Conservation (phyloP, 768 basidiomycete species). For the Podaxis sp. region DNA sequence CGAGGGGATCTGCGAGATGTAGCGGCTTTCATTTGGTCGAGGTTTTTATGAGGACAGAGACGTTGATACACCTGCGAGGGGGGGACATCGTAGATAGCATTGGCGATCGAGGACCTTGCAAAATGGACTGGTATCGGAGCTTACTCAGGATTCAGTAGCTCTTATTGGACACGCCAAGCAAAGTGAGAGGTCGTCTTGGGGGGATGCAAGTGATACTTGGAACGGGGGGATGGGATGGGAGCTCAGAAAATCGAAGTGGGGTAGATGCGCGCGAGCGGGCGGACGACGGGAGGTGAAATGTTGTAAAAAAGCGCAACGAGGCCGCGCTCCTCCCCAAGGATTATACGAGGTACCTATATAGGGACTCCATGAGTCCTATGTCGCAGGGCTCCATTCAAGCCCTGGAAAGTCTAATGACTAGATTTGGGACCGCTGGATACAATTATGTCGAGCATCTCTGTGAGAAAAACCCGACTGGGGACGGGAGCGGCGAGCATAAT, state of each 20-base stretch:
- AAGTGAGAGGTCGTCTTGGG: neutral
- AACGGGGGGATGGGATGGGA: neutral
- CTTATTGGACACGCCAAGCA: neutral
- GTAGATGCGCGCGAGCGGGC: neutral
- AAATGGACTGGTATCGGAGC: neutral
- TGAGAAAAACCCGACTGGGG: neutral
- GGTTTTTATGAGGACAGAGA: neutral
- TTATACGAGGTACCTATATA: neutral
- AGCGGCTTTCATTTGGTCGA: neutral
- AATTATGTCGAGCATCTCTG: neutral
- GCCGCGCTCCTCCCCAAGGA: neutral
- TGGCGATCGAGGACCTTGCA: neutral
- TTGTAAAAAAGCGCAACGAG: neutral
- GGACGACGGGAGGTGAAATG: neutral
- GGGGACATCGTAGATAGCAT: neutral
- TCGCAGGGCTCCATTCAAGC: neutral
- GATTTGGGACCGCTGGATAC: neutral
- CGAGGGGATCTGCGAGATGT: neutral
- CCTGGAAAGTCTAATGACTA: constrained; percentile 2
- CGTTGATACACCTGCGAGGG: neutral
- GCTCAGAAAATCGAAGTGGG: neutral
- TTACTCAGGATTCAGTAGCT: neutral
- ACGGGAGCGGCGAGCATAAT: neutral
- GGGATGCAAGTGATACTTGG: neutral
- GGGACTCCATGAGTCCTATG: neutral